phyloP scores from a whole-genome alignment of 2,329 filamentous ascomycete genomes.

The Pyrenophora graminea region DNA sequence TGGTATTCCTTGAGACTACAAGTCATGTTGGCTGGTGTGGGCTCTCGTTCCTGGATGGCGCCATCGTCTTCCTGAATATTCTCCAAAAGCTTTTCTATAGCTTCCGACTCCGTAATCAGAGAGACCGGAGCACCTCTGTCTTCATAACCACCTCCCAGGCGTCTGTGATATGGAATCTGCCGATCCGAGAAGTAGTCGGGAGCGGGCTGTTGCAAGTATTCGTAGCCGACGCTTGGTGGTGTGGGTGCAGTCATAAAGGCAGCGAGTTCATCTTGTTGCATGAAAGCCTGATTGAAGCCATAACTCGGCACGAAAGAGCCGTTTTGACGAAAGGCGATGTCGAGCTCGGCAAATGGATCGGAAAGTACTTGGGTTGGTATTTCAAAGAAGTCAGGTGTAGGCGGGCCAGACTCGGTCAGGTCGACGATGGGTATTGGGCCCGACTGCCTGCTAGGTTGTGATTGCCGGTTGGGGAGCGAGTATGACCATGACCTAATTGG shows the following conservation, averaged over 20 bases:
- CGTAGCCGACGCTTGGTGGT: conserved; percentile 18
- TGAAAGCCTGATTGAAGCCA: conserved; percentile 31
- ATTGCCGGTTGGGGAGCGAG: conserved; percentile 7
- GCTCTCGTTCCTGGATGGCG: conserved; percentile 62
- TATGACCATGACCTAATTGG: conserved; percentile 16
- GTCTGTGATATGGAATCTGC: background rate
- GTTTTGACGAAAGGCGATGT: conserved; percentile 5
- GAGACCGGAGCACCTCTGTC: conserved; percentile 23
- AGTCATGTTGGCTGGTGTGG: conserved; percentile 70
- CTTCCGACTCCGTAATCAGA: conserved; percentile 25
- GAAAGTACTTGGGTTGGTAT: background rate
- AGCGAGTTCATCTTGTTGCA: conserved; percentile 33
- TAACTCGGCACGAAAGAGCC: conserved; percentile 12
- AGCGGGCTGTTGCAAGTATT: conserved; percentile 14
- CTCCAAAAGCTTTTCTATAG: conserved; percentile 38
- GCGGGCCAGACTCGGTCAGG: conserved; percentile 31
- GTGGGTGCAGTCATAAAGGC: conserved; percentile 31
- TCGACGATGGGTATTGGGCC: conserved; percentile 11
- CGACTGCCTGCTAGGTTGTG: background rate
- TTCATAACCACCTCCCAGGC: conserved; percentile 14
- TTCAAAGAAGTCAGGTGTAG: conserved; percentile 9
- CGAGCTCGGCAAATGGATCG: conserved; percentile 14
- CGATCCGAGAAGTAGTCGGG: background rate
- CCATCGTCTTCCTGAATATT: conserved; percentile 39
- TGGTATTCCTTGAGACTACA: conserved; percentile 80